phyloP scores from a whole-genome alignment of 192 early-diverging fungal genomes.

The Rhizophagus prolifer region DNA sequence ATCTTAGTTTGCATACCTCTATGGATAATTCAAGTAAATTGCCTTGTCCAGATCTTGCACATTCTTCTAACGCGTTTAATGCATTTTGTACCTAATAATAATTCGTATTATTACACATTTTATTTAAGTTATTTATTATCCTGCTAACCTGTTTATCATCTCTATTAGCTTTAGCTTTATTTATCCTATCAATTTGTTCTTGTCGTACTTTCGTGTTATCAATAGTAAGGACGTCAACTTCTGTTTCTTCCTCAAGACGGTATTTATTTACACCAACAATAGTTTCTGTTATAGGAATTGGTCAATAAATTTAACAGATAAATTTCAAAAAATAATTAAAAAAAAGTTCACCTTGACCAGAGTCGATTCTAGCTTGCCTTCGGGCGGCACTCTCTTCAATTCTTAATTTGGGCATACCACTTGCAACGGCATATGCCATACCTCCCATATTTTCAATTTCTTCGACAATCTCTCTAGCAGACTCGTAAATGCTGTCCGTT shows the following conservation, averaged over 20 bases:
- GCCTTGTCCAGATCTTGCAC: constrained; percentile 61
- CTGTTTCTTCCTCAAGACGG: constrained; percentile 62
- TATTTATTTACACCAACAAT: constrained; percentile 95
- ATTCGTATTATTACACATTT: background rate
- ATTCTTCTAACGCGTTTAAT: constrained; percentile 67
- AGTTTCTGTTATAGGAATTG: constrained; percentile 48
- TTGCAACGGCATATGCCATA: constrained; percentile 88
- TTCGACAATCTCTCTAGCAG: constrained; percentile 66
- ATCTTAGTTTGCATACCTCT: constrained; percentile 40
- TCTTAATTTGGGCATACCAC: constrained; percentile 84
- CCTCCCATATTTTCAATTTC: constrained; percentile 86
- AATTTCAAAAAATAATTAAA: background rate
- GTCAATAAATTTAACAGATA: background rate
- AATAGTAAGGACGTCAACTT: constrained; percentile 73
- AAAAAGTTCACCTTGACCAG: constrained; percentile 61
- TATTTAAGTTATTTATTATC: background rate
- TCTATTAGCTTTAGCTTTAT: constrained; percentile 53
- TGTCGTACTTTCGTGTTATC: constrained; percentile 78
- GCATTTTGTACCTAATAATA: constrained; percentile 43
- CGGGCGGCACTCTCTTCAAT: constrained; percentile 88
- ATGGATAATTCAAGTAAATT: constrained; percentile 78
- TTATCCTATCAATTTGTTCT: constrained; percentile 64
- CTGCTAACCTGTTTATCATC: constrained; percentile 47
- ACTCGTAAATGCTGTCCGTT: constrained; percentile 76
- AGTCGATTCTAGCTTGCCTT: constrained; percentile 88